Evolutionary conservation across 2,329 filamentous ascomycete species (phyloP).

Genomic region (Calonectria fujianensis): DNA sequence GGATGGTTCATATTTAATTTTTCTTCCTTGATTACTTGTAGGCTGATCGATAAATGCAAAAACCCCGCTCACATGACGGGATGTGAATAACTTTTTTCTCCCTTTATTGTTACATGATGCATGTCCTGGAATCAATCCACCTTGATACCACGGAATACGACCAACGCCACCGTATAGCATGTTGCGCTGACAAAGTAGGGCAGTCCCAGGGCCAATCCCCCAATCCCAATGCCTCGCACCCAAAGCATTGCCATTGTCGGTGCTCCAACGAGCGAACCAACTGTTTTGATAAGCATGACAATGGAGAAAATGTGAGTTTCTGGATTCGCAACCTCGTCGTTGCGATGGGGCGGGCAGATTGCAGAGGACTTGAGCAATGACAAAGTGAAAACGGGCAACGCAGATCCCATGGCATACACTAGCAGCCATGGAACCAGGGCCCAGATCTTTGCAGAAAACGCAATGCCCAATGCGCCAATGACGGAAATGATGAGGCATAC

Average conservation of each 20-base stretch:
- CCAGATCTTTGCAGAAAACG: slow-evolving; percentile 61
- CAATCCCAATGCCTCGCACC: slow-evolving; percentile 65
- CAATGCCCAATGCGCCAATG: slow-evolving; percentile 66
- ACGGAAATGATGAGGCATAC: slow-evolving; percentile 49
- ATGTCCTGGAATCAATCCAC: slow-evolving; percentile 23
- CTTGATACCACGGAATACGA: slow-evolving; percentile 43
- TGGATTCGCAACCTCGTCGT: slow-evolving; percentile 47
- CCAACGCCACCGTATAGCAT: slow-evolving; percentile 50
- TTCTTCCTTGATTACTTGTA: not conserved
- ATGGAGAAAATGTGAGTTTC: slow-evolving; percentile 69
- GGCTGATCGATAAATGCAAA: not conserved
- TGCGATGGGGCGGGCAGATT: slow-evolving; percentile 51
- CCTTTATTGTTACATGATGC: not conserved
- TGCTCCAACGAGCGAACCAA: slow-evolving; percentile 68
- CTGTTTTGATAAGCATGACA: slow-evolving; percentile 71
- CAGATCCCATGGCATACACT: slow-evolving; percentile 69
- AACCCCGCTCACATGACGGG: not conserved
- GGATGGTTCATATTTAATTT: not conserved
- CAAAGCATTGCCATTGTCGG: slow-evolving; percentile 68
- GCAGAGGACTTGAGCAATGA: slow-evolving; percentile 68
- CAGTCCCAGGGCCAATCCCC: slow-evolving; percentile 54
- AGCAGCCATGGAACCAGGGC: slow-evolving; percentile 65
- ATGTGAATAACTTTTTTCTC: not conserved
- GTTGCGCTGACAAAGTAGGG: slow-evolving; percentile 52
- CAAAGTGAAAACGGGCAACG: slow-evolving; percentile 69